Evolutionary conservation across 768 basidiomycete species (phyloP), one percentile per base, ranked within the genome.

Genomic region (Mycena filopes): DNA sequence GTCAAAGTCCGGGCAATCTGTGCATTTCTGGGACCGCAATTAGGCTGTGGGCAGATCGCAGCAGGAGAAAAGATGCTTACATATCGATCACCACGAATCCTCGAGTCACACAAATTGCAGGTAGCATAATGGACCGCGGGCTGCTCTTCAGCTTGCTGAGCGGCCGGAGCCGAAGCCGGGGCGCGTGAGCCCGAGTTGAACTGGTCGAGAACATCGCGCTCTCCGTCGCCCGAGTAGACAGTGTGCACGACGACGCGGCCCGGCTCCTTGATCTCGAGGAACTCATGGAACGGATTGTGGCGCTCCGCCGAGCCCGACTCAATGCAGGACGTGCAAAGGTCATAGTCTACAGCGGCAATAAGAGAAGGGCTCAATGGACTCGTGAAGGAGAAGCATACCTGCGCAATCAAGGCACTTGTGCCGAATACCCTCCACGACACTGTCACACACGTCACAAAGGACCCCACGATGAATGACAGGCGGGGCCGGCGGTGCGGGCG

Each of bases 1-100:
- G 69, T 96, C 94, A 68, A 88, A 96, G 72, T 96, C 93, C n/a
- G 93, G 93, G 76, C 93, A 95, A 60, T 79, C 74, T 11, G 89
- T 62, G 71, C 93, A 94, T 89, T 94, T 94, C 91, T 93, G 50
- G 28, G 21, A n/a, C 29, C 28, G 12, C 60, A n/a, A 2, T 48
- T 33, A 57, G 36, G 46, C 42, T n/a, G 12, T 55, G 57, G 60
- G 67, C 18, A 51, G 47, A 42, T 41, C 31, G 7, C 23, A 36
- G 51, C 9, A 55, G 20, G 69, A 13, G 54, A 41, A 45, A 40
- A 55, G 53, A 25, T 57, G 60, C 91, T 77, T 72, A 94, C 92
- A 80, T 87, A 95, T 47, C 95, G 87, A 47, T 82, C 80, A 2
- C 94, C 95, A 28, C 76, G 69, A 69, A 96, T 92, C 3, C 80